Evolutionary conservation across 1,284 basidiomycete species (phyloP).

Genomic region (Mycena sp.): DNA sequence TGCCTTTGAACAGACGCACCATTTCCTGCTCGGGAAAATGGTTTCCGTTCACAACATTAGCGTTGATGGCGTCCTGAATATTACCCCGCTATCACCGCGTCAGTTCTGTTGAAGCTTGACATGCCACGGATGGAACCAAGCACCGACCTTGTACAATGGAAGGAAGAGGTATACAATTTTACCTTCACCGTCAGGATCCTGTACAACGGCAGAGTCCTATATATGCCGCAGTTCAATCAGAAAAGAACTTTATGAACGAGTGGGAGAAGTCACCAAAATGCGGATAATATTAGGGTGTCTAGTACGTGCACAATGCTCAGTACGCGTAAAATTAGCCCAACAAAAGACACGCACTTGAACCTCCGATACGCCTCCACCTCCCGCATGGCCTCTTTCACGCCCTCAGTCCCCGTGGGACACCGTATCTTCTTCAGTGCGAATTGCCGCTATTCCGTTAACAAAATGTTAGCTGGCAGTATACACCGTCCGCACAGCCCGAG

Average conservation of each 20-base stretch:
- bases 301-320: constrained; percentile 13
- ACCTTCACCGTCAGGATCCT: constrained; percentile 92
- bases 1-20: constrained; percentile 90
- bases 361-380: constrained; percentile 92
- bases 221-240: constrained; percentile 16
- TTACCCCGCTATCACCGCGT: constrained; percentile 76
- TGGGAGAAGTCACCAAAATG: constrained; percentile 65
- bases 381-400: constrained; percentile 86
- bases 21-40: constrained; percentile 91
- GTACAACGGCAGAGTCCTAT: constrained; percentile 93
- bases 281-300: constrained; percentile 92
- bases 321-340: background rate
- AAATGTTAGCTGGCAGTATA: background rate
- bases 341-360: constrained; percentile 74
- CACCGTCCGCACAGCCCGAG: background rate
- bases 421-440: constrained; percentile 96
- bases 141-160: constrained; percentile 81
- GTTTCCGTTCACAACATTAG: constrained; percentile 84
- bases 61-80: constrained; percentile 94
- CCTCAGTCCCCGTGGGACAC: constrained; percentile 83
- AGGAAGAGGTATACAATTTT: constrained; percentile 96
- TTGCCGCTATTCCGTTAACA: constrained; percentile 63
- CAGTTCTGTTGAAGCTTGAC: constrained; percentile 8
- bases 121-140: background rate
- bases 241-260: constrained; percentile 2